Percentiles rank a stretch among this genome's conserved stretches.
Evolutionary conservation across 2,329 filamentous ascomycete genomes (phyloP).

Genomic region (Chaetomium olivaceum): DNA sequence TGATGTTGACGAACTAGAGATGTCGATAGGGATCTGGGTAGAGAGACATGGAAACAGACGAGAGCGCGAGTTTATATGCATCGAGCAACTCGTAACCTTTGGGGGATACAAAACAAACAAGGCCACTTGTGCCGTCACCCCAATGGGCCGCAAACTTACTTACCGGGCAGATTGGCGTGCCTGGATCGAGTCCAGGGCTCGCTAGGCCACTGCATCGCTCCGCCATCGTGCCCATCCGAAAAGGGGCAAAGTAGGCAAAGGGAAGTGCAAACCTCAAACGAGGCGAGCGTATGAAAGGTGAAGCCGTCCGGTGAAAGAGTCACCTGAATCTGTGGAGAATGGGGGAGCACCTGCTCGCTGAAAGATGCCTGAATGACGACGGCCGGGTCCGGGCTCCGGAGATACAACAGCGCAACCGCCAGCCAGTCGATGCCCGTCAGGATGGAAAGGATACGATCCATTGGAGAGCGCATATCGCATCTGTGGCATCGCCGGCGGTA

Average conservation of each 20-base stretch:
- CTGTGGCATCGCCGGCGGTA: constrained; percentile 4
- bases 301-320: constrained; percentile 12
- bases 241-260: constrained; percentile 18
- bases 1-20: background rate
- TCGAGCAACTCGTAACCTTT: background rate
- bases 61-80: background rate
- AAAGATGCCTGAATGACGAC: constrained; percentile 1
- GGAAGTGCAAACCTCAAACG: constrained; percentile 10
- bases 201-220: constrained; percentile 22
- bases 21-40: background rate
- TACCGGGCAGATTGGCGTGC: constrained; percentile 8
- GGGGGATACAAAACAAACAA: background rate
- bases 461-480: background rate
- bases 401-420: background rate
- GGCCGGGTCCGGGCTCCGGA: background rate
- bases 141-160: constrained; percentile 5
- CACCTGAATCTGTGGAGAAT: background rate
- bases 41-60: background rate
- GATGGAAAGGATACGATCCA: background rate
- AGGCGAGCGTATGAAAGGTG: constrained; percentile 16
- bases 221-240: constrained; percentile 20
- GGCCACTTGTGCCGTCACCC: constrained; percentile 10
- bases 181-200: background rate
- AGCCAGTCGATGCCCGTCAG: constrained; percentile 15
- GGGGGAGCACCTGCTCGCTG: constrained; percentile 4